These are phyloP conservation scores for Xylariaceae sp. DNA, from an alignment of 2,329 filamentous ascomycete genomes.

Conservation along the genomic window DNA sequence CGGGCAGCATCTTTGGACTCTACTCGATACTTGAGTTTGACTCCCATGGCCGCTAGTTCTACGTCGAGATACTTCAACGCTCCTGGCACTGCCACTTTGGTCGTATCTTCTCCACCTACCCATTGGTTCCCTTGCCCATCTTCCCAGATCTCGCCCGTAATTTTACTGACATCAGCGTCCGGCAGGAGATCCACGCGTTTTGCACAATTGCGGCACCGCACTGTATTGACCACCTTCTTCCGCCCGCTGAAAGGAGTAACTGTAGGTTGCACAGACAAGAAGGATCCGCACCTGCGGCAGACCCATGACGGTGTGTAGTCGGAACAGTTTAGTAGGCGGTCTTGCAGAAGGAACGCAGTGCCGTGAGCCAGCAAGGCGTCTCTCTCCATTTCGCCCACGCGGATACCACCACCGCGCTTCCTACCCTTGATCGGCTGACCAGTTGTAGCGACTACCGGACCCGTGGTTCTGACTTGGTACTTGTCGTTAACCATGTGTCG, in stretches of 20 bases:
- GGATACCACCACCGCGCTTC: constrained; percentile 95
- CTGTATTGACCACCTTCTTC: constrained; percentile 63
- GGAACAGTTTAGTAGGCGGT: constrained; percentile 93
- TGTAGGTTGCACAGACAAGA: constrained; percentile 80
- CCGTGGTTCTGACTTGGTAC: constrained; percentile 95
- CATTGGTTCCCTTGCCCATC: constrained; percentile 82
- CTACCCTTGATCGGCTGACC: constrained; percentile 96
- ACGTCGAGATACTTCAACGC: constrained; percentile 92
- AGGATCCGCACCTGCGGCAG: constrained; percentile 84
- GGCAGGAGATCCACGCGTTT: constrained; percentile 54
- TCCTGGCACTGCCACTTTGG: constrained; percentile 85
- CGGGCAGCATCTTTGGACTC: constrained; percentile 62
- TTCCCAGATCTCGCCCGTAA: constrained; percentile 80
- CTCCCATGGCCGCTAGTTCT: constrained; percentile 92
- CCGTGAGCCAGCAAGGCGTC: constrained; percentile 94
- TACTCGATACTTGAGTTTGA: constrained; percentile 80
- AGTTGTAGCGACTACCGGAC: constrained; percentile 83
- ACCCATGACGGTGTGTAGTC: constrained; percentile 89
- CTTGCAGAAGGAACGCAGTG: constrained; percentile 89
- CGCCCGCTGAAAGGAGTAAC: constrained; percentile 63
- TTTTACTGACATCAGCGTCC: constrained; percentile 50
- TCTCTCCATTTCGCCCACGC: constrained; percentile 98
- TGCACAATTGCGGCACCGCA: constrained; percentile 78
- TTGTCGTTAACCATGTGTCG: constrained; percentile 99
- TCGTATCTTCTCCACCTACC: constrained; percentile 86